Base-by-base conservation (phyloP, 2,329 filamentous ascomycete species). In the Cladosporium cucumerinum region DNA sequence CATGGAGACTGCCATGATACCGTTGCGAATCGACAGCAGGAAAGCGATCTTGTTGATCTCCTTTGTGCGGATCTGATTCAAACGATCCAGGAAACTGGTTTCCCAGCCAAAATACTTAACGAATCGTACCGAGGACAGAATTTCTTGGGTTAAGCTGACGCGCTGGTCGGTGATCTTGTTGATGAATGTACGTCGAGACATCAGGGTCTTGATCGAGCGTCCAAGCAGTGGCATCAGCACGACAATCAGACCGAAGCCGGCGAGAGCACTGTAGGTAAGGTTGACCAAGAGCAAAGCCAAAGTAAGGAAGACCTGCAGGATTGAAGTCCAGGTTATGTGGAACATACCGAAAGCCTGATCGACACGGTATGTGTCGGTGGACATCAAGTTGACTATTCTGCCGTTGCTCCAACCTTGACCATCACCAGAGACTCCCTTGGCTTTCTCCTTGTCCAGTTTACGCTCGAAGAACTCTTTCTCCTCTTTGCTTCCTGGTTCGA, bases 101-200 rank as follows among this genome's bases (percentile, higher is more conserved):
- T 98, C 94, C 94, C 94, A 98, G 8, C 93, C 93, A 74, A 97
- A 98, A 77, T 87, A 97, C 77, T 98, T 98, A 78, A 98, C 94
- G 73, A 98, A 97, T 28, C 93, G 87, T 26, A 97, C 93, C 0
- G 92, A 91, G 70, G 93, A 89, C 16, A 98, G 74, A 60, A 98
- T 96, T 75, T 98, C 94, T 74, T 97, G 93, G 0, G 93, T 97
- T 36, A 98, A 81, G 61, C 90, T 90, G 8, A 98, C 93, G 68
- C 94, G 87, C 78, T 96, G 91, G 75, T 98, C 94, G 1, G 94
- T 98, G 66, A 97, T 86, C 73, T 93, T 93, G 83, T 97, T 98
- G 81, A 98, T 97, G 32, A 78, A 82, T 71, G 86, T 87, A 72
- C 95, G 87, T 61, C 92, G 87, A 18, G 80, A 80, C 77, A 97